Evolutionary conservation across 768 basidiomycete species (phyloP), one percentile per base, ranked within the genome.

Genomic region (Hemileccinum impolitum): DNA sequence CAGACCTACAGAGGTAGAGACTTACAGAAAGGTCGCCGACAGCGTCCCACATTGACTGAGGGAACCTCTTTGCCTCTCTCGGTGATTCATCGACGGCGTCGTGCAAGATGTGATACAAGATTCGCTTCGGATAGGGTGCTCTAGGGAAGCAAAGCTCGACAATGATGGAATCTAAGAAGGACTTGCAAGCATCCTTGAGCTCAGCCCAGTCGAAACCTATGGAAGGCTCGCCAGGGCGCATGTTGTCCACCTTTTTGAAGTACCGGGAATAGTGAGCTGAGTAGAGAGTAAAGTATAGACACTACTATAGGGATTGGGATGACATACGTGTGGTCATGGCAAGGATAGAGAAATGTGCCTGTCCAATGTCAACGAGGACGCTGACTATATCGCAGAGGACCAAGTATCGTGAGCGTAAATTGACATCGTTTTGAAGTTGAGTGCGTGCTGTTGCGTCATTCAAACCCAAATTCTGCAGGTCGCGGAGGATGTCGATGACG

Each of bases 81-180:
- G 87, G 87, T 4, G 83, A 76, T 66, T 90, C 90, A 11, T 84
- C 78, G 12, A 86, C 72, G 10, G 85, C 82, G 37, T 91, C 87
- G 44, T 76, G 78, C 23, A 93, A 73, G 23, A 88, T 76, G 48
- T 80, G 75, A 56, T 80, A 81, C 21, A 93, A 63, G 37, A 90
- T 72, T 43, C 76, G 73, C 61, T 78, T 80, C 5, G 87, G 84
- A 65, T 87, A 87, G 0, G 74, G 72, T 3, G 82, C 82, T 40
- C 73, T 70, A 6, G 90, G 90, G 54, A 92, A 84, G 58, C 84
- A 87, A 6, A 93, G 68, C 61, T 93, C 90, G 50, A 92, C 79
- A 52, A 93, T 78, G 50, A 91, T 86, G 1, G 87, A 89, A 65
- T 91, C 90, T 42, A 91, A 66, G 69, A 90, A 90, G 4, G 90